phyloP scores from a whole-genome alignment of 768 basidiomycete genomes.

The Podaxis pistillaris region DNA sequence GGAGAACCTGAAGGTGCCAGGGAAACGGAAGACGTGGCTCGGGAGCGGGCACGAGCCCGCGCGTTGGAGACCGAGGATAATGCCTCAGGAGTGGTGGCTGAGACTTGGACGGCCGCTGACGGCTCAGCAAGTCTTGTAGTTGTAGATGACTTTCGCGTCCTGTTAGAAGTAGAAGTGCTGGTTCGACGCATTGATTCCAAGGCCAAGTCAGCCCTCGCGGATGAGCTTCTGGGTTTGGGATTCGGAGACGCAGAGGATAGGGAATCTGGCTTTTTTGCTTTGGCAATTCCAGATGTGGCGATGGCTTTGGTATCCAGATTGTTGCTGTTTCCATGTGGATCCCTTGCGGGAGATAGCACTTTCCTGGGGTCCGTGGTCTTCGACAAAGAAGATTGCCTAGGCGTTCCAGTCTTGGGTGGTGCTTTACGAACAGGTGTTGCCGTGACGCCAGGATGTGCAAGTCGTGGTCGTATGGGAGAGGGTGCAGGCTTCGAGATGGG shows the following conservation, averaged over 20 bases:
- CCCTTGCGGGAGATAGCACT: slow-evolving; percentile 38
- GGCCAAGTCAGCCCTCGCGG: slow-evolving; percentile 20
- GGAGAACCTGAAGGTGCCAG: slow-evolving; percentile 18
- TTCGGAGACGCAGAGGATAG: neutral
- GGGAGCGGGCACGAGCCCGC: slow-evolving; percentile 20
- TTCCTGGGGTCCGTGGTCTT: slow-evolving; percentile 22
- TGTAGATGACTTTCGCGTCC: slow-evolving; percentile 23
- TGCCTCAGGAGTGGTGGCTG: slow-evolving; percentile 19
- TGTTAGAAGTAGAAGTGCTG: slow-evolving; percentile 12
- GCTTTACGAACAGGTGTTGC: slow-evolving; percentile 7
- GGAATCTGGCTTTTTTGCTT: slow-evolving; percentile 18
- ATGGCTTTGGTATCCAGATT: slow-evolving; percentile 11
- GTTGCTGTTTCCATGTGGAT: slow-evolving; percentile 35
- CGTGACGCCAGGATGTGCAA: slow-evolving; percentile 19
- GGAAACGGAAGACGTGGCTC: slow-evolving; percentile 29
- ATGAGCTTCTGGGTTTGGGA: neutral
- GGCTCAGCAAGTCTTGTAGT: slow-evolving; percentile 1
- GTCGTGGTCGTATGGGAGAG: slow-evolving; percentile 8
- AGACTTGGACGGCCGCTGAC: slow-evolving; percentile 12
- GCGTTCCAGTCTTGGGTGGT: slow-evolving; percentile 13
- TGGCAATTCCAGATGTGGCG: slow-evolving; percentile 13
- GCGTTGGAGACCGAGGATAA: slow-evolving; percentile 14
- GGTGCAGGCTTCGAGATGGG: neutral
- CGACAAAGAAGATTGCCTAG: neutral
- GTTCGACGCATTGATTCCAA: slow-evolving; percentile 25